These are phyloP conservation scores for Trichoderma sp. DNA, from an alignment of 2,329 filamentous ascomycete species.

Conservation along the genomic window DNA sequence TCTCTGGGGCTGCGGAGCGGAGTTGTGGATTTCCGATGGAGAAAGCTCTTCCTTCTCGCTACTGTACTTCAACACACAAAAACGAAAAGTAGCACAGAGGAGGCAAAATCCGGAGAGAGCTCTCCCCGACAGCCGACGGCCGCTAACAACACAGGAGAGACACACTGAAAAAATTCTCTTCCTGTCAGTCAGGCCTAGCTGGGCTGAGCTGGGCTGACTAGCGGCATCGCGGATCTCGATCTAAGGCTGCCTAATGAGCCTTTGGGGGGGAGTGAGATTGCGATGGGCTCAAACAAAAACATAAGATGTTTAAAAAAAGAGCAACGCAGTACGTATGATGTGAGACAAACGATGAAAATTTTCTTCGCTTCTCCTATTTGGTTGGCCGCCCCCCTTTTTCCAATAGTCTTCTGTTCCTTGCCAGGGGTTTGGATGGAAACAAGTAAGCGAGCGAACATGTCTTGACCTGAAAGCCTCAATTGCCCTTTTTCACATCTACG, in stretches of 20 bases:
- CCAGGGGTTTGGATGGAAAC: neutral
- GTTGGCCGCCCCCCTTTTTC: neutral
- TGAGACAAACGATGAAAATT: neutral
- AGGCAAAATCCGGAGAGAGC: neutral
- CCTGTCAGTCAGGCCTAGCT: neutral
- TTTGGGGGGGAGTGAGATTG: neutral
- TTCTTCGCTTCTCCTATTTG: neutral
- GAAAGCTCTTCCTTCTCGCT: neutral
- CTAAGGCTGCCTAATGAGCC: neutral
- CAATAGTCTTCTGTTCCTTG: neutral
- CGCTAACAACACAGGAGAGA: neutral
- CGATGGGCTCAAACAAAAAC: neutral
- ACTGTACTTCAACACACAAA: neutral
- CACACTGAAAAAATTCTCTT: neutral
- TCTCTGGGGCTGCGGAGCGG: neutral
- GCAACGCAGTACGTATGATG: neutral
- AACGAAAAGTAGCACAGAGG: neutral
- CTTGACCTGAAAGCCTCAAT: neutral
- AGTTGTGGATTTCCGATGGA: neutral
- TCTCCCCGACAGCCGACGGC: neutral
- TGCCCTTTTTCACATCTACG: neutral
- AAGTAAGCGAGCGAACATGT: neutral
- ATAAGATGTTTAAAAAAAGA: neutral
- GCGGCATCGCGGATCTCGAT: conserved; percentile 16
- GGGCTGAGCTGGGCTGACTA: conserved; percentile 17